A percentile compares a stretch with the other conserved stretches of the same genome.
Conservation (phyloP, 2,329 filamentous ascomycete species). For the Bimuria novae-zelandiae region DNA sequence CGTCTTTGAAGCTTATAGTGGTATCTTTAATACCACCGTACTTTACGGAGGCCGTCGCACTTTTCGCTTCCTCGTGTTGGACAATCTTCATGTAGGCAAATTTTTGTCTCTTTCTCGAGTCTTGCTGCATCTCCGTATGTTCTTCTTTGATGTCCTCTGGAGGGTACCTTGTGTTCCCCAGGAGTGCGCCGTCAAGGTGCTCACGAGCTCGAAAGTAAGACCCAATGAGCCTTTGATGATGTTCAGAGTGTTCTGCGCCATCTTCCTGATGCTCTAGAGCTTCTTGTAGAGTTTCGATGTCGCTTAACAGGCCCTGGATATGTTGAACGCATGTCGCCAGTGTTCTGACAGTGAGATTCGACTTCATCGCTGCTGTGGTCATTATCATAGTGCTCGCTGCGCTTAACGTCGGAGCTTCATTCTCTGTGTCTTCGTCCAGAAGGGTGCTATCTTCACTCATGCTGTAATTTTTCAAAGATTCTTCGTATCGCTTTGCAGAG, state of each 20-base stretch:
- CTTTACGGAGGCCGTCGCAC: too few species aligned
- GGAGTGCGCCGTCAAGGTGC: conserved; percentile 37
- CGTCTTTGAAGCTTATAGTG: too few species aligned
- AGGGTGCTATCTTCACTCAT: conserved; percentile 25
- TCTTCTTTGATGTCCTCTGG: too few species aligned
- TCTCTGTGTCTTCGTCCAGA: conserved; percentile 15
- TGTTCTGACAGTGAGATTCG: conserved; percentile 23
- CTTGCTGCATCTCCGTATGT: too few species aligned
- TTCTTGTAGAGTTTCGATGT: conserved; percentile 29
- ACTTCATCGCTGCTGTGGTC: conserved; percentile 19
- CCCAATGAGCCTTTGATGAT: conserved; percentile 31
- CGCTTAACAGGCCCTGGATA: conserved; percentile 24
- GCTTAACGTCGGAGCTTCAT: neutral
- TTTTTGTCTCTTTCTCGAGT: too few species aligned
- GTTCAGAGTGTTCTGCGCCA: conserved; percentile 40
- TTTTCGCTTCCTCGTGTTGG: too few species aligned
- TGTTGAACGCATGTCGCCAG: conserved; percentile 32
- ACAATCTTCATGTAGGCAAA: too few species aligned
- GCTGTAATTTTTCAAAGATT: conserved; percentile 26
- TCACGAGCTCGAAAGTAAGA: conserved; percentile 38
- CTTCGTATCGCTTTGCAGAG: conserved; percentile 30
- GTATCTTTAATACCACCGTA: too few species aligned
- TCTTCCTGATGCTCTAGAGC: conserved; percentile 45
- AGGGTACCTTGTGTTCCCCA: conserved; percentile 20
- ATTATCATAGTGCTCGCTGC: conserved; percentile 4